phyloP scores from a whole-genome alignment of 352 stramenopile genomes.

The Pythium aphanidermatum region DNA sequence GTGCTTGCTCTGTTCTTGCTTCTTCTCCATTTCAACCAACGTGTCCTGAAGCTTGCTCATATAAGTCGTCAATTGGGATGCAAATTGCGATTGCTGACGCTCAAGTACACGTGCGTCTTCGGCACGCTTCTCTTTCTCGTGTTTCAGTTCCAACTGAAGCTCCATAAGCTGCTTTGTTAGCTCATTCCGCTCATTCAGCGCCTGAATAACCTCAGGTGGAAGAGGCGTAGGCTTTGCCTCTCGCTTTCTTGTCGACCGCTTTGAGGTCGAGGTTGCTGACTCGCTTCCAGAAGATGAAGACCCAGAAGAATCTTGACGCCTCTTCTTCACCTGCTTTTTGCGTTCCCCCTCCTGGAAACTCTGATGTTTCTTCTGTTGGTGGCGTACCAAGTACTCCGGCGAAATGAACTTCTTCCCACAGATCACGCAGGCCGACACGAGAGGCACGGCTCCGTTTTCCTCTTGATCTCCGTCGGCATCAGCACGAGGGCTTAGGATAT shows the following conservation, averaged over 20 bases:
- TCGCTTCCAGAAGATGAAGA: slow-evolving; percentile 8
- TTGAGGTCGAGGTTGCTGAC: too few relatives aligned
- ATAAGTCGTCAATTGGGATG: slow-evolving; percentile 38
- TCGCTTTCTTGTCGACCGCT: slow-evolving; percentile 10
- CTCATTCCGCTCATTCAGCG: slow-evolving; percentile 49
- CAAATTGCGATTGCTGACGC: slow-evolving; percentile 47
- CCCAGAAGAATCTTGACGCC: slow-evolving; percentile 7
- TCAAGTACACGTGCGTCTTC: slow-evolving; percentile 37
- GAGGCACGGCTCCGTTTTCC: slow-evolving; percentile 26
- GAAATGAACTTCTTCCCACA: slow-evolving; percentile 77
- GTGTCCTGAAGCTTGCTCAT: slow-evolving; percentile 56
- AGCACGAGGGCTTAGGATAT: neutral
- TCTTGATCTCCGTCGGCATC: slow-evolving; percentile 23
- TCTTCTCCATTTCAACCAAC: slow-evolving; percentile 58
- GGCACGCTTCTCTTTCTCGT: slow-evolving; percentile 43
- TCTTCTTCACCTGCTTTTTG: slow-evolving; percentile 21
- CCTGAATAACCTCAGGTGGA: slow-evolving; percentile 31
- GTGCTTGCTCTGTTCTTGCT: slow-evolving; percentile 50
- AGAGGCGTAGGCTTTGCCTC: slow-evolving; percentile 18
- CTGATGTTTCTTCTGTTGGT: slow-evolving; percentile 57
- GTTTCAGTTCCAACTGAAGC: slow-evolving; percentile 47
- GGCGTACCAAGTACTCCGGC: slow-evolving; percentile 59
- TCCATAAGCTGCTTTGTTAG: slow-evolving; percentile 45
- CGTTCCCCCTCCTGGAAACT: slow-evolving; percentile 1
- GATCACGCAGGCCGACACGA: slow-evolving; percentile 39